These are phyloP conservation scores for Fistulinella staudtii DNA, from an alignment of 1,284 basidiomycete genomes.

Conservation along the genomic window DNA sequence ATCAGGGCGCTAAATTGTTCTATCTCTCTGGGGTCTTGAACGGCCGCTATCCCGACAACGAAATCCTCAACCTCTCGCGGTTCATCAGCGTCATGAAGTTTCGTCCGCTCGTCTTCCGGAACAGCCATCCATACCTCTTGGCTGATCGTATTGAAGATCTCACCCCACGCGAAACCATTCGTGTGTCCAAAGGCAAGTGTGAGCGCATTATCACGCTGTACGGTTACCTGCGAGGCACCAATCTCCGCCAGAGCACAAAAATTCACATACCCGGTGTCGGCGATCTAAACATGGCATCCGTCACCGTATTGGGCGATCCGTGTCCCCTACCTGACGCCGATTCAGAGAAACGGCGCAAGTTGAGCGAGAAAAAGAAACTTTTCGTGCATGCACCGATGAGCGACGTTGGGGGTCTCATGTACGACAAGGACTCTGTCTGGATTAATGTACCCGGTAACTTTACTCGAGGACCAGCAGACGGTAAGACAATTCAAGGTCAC, in stretches of 20 bases:
- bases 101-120: constrained; percentile 94
- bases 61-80: constrained; percentile 92
- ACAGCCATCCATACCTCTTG: constrained; percentile 93
- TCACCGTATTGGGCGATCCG: constrained; percentile 83
- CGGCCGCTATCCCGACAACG: constrained; percentile 95
- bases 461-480: constrained; percentile 62
- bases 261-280: constrained; percentile 96
- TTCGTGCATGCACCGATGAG: constrained; percentile 98
- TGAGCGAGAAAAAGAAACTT: constrained; percentile 93
- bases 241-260: constrained; percentile 76
- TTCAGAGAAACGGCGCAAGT: constrained; percentile 87
- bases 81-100: constrained; percentile 99
- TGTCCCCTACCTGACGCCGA: constrained; percentile 92
- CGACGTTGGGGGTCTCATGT: constrained; percentile 94
- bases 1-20: constrained; percentile 97
- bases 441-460: constrained; percentile 97
- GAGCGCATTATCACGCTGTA: constrained; percentile 92
- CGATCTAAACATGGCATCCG: constrained; percentile 72
- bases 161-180: constrained; percentile 82
- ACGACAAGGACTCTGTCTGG: constrained; percentile 98
- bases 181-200: constrained; percentile 77
- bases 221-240: constrained; percentile 92
- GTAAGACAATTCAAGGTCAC: constrained; percentile 35
- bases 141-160: constrained; percentile 95
- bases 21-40: constrained; percentile 98